Evolutionary conservation across 257 asterid species (phyloP), one percentile per base, ranked within the genome.

Genomic region (Cruciata laevipes): DNA sequence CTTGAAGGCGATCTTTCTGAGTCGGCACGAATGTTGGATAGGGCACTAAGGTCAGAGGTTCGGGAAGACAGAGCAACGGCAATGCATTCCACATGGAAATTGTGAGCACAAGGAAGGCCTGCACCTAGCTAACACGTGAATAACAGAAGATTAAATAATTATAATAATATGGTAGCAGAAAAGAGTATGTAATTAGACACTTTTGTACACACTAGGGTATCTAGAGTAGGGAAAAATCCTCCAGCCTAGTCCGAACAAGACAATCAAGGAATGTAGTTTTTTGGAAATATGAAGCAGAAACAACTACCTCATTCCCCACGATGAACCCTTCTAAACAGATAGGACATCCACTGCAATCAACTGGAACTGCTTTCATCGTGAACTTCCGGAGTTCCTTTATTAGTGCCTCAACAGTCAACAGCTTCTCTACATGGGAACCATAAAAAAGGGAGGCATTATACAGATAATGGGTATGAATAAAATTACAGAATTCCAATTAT

Each of bases 91-190:
- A 88, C 97, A 5, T 93, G 99, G 74, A 93, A 93, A 69, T 93
- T 93, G 85, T 93, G 99, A 14, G 99, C 99, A 79, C 99, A 93
- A 6, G 99, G 99, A 61, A 93, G 95, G 30, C 97, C 99, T 0
- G n/a, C 99, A 85, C 37, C n/a, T n/a, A 93, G 97, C 98, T 92
- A 88, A 77, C 69, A 56, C 42, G 49, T 47, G 16, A 47, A 47
- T 38, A 61, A 49, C 23, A 57, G 71, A 58, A 38, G 62, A 66
- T 25, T 12, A 55, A 16, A 0, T 21, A 20, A n/a, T n/a, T n/a
- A 23, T 30, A 20, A 27, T 37, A 38, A 21, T 35, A 30, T 52
- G 20, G 69, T 16, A 11, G 58, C 17, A 69, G 31, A 56, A 6
- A 60, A 23, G 38, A 68, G 57, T 23, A 40, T 21, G n/a, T 23